Conservation (phyloP, 768 basidiomycete species). For the Mycena sanguinolenta region DNA sequence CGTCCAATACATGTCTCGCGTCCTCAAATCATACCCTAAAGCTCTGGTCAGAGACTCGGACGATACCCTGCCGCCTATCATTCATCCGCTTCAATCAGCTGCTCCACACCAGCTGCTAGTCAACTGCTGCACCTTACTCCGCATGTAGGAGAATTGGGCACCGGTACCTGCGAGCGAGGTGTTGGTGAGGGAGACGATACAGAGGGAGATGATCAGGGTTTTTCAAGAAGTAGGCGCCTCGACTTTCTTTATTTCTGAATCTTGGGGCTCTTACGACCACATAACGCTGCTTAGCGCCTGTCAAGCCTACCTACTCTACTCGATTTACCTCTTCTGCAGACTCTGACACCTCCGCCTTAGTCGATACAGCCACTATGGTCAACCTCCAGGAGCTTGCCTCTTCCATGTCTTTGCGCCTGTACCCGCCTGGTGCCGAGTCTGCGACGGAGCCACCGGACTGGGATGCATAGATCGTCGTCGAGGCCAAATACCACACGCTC, state of each 20-base stretch:
- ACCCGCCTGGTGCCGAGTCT: neutral
- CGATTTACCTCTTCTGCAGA: constrained; percentile 27
- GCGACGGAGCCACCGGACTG: too few relatives aligned
- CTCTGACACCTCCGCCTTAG: constrained; percentile 3
- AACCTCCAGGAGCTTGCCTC: constrained; percentile 31
- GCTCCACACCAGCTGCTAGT: constrained; percentile 8
- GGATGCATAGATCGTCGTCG: constrained; percentile 26
- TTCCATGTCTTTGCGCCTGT: constrained; percentile 16
- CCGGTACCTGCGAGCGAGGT: constrained; percentile 23
- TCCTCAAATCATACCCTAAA: constrained; percentile 27
- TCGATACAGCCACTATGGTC: constrained; percentile 25
- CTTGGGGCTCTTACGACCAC: constrained; percentile 16
- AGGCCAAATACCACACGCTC: constrained; percentile 30
- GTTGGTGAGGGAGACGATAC: constrained; percentile 20
- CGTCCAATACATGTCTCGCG: constrained; percentile 20
- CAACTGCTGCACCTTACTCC: constrained; percentile 33
- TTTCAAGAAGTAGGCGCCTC: constrained; percentile 21
- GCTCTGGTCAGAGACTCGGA: too few relatives aligned
- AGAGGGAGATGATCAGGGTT: constrained; percentile 19
- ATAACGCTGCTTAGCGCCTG: constrained; percentile 25
- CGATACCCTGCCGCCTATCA: constrained; percentile 22
- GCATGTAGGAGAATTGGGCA: constrained; percentile 30
- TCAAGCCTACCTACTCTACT: constrained; percentile 31
- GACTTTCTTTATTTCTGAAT: neutral
- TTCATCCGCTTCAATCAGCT: constrained; percentile 19